Conservation (phyloP, 345 rosid species). For the Eutrema yunnanense region DNA sequence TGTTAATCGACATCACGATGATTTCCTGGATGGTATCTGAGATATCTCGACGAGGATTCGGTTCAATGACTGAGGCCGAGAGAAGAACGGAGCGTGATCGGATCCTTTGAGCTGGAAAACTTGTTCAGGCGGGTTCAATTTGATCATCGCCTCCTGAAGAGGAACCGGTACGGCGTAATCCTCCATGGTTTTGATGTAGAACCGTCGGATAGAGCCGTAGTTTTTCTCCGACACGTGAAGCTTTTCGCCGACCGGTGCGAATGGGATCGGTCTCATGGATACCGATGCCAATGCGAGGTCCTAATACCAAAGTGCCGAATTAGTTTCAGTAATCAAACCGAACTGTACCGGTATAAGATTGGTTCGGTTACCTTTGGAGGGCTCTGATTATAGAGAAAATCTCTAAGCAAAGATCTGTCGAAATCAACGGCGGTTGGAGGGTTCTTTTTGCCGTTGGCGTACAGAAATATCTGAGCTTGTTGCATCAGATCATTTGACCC, state of each 20-base stretch:
- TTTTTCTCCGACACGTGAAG: conserved; percentile 47
- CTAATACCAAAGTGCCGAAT: conserved; percentile 27
- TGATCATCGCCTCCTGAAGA: conserved; percentile 48
- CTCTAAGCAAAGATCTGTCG: conserved; percentile 66
- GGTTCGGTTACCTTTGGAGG: conserved; percentile 63
- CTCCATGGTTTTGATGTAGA: conserved; percentile 53
- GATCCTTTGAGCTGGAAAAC: conserved; percentile 60
- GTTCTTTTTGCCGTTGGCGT: conserved; percentile 73
- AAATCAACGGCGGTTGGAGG: conserved; percentile 91
- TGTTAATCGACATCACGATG: background rate
- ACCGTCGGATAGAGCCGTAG: conserved; percentile 47
- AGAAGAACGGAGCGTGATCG: conserved; percentile 74
- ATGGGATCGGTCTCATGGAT: conserved; percentile 90
- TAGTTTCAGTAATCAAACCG: conserved; percentile 3
- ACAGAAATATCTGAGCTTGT: conserved; percentile 68
- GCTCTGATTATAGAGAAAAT: conserved; percentile 73
- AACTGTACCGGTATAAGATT: background rate
- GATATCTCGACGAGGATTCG: conserved; percentile 48
- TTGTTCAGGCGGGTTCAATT: conserved; percentile 43
- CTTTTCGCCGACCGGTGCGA: conserved; percentile 84
- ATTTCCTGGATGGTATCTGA: conserved; percentile 31
- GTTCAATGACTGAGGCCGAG: conserved; percentile 63
- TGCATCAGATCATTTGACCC: conserved; percentile 66
- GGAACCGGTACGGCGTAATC: conserved; percentile 45
- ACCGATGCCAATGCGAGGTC: conserved; percentile 90